Evolutionary conservation across 2,329 filamentous ascomycete species (phyloP), one percentile per base, ranked within the genome.

Genomic region (Leptodontidium sp.): DNA sequence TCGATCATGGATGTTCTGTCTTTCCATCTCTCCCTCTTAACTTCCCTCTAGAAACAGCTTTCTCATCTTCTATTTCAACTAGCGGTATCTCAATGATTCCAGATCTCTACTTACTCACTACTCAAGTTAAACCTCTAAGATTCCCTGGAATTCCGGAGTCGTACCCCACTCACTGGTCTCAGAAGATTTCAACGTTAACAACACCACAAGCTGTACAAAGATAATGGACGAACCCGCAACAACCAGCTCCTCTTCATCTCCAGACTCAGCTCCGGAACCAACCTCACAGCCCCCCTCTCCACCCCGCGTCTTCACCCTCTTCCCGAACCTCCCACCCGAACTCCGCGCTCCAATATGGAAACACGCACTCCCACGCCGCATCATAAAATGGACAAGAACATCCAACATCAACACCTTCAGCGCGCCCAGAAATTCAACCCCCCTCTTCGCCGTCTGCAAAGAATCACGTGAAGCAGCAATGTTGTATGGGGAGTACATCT

Each of bases 321-420:
- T 73, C 61, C 17, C 58, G 4, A 26, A 52, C 9, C 64, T 73
- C 14, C 72, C 70, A 3, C 43, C 52, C 2, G 72, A 73, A 35
- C 61, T 73, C 12, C 68, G 72, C 8, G 35, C 65, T 29, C 61
- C 66, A 35, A 73, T 73, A 29, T 72, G 69, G 70, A 58, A 49
- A 14, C 38, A n/a, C 17, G 47, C 67, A 40, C 43, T 74, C 7
- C 52, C 65, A 21, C 66, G 71, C 32, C 66, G 70, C 24, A 70
- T 73, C 26, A 47, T 74, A 50, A 69, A 68, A 67, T 70, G 70
- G 70, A 68, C 32, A 11, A 29, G 89, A 88, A 11, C 93, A 91
- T 2, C 98, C 82, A 0, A 93, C 92, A 14, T 97, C 82, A 8
- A 95, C 84, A 75, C 97, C 93, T 75, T 97, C 92, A 76, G 93